Evolutionary conservation across 2,329 filamentous ascomycete species (phyloP).

Genomic region (Xylariales sp.): DNA sequence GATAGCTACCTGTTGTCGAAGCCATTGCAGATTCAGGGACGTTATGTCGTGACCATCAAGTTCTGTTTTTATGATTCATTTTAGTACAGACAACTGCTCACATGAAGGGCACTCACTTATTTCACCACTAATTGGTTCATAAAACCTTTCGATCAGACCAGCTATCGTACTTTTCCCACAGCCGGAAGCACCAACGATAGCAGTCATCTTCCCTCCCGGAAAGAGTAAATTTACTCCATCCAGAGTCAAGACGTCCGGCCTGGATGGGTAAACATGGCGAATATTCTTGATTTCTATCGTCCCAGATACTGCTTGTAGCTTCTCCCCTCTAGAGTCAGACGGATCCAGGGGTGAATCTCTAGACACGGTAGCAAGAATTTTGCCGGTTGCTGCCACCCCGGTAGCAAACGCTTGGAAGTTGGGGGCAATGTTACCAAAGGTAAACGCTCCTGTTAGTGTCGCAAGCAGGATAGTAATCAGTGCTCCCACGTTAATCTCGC

Average conservation of each 20-base stretch:
- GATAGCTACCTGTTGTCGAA: conserved; percentile 81
- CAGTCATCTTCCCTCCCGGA: conserved; percentile 40
- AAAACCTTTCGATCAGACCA: conserved; percentile 60
- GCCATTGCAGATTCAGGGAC: conserved; percentile 76
- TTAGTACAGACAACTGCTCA: no score
- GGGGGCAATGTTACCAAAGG: conserved; percentile 30
- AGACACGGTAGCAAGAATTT: not conserved
- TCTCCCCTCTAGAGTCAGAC: conserved; percentile 20
- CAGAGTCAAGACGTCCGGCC: conserved; percentile 37
- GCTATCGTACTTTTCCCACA: conserved; percentile 27
- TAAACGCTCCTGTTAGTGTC: conserved; percentile 41
- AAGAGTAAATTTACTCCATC: conserved; percentile 36
- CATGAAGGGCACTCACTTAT: no score
- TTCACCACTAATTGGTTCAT: conserved; percentile 74
- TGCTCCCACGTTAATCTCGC: not conserved
- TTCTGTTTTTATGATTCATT: conserved; percentile 55
- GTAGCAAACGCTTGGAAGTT: conserved; percentile 40
- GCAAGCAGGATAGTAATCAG: conserved; percentile 65
- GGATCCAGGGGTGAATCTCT: not conserved
- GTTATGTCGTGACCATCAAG: conserved; percentile 77
- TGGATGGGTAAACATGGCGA: conserved; percentile 40
- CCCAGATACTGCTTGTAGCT: conserved; percentile 24
- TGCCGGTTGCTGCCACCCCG: not conserved
- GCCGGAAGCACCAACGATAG: conserved; percentile 24
- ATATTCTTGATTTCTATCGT: conserved; percentile 34